These are phyloP conservation scores for Eucalyptus camaldulensis DNA, from an alignment of 345 rosid genomes.

Conservation along the genomic window DNA sequence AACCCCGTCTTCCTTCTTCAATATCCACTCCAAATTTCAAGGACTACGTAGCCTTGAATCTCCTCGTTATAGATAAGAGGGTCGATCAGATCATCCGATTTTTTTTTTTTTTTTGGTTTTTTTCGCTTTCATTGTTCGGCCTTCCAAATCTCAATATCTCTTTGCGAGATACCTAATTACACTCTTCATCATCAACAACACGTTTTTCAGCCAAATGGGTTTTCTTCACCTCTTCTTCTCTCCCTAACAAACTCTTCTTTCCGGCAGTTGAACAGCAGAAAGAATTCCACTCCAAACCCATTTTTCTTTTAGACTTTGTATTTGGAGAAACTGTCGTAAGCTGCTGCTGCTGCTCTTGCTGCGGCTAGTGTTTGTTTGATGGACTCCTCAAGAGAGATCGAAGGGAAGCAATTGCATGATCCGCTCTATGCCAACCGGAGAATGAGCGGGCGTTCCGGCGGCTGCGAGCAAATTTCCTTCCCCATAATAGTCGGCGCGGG, in stretches of 20 bases:
- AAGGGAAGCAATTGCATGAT: slow-evolving; percentile 75
- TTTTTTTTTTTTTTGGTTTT: too few relatives aligned
- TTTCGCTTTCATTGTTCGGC: neutral
- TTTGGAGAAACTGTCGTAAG: neutral
- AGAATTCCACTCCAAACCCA: neutral
- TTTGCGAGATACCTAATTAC: neutral
- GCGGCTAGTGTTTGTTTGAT: slow-evolving; percentile 8
- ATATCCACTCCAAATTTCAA: slow-evolving; percentile 12
- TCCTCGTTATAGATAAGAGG: neutral
- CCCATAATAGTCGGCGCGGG: slow-evolving; percentile 78
- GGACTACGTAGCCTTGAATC: neutral
- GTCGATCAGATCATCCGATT: neutral
- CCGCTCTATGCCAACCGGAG: slow-evolving; percentile 16
- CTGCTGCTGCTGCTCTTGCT: neutral
- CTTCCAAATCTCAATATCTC: neutral
- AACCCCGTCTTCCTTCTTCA: slow-evolving; percentile 3
- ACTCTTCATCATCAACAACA: neutral
- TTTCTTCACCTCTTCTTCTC: neutral
- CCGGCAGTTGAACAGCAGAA: neutral
- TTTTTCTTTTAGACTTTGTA: neutral
- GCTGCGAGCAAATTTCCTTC: slow-evolving; percentile 14
- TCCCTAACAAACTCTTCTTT: neutral
- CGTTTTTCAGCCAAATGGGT: neutral
- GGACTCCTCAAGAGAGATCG: slow-evolving; percentile 56
- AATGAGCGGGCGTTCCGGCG: neutral